Percentiles rank a stretch among this genome's conserved stretches.
phyloP scores from a whole-genome alignment of 2,329 filamentous ascomycete genomes.

The Colletotrichum shisoi region DNA sequence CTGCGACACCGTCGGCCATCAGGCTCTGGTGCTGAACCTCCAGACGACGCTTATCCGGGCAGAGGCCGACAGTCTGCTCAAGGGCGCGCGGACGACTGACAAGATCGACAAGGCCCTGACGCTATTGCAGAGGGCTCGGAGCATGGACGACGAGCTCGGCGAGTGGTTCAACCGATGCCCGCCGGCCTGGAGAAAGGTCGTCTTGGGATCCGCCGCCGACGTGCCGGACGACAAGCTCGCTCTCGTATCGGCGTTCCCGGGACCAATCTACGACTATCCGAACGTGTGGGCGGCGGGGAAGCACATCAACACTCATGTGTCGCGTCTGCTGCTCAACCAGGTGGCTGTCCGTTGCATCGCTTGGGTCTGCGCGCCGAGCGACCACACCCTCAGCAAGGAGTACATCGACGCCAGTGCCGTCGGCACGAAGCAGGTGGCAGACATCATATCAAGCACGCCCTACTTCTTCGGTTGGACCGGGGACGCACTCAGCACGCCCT shows the following conservation, averaged over 20 bases:
- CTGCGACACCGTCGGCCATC: conserved; percentile 41
- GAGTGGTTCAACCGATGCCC: conserved; percentile 42
- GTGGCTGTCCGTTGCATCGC: conserved; percentile 41
- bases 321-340: conserved; percentile 41
- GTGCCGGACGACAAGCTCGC: conserved; percentile 38
- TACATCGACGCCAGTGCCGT: conserved; percentile 40
- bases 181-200: conserved; percentile 39
- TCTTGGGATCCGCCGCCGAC: conserved; percentile 38
- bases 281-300: conserved; percentile 43
- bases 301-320: conserved; percentile 42
- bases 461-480: conserved; percentile 43
- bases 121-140: conserved; percentile 39
- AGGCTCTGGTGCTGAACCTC: conserved; percentile 42
- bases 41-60: conserved; percentile 43
- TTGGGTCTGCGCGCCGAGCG: conserved; percentile 42
- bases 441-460: conserved; percentile 41
- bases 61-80: conserved; percentile 42
- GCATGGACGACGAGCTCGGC: conserved; percentile 40
- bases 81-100: conserved; percentile 35
- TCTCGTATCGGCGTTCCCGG: conserved; percentile 39
- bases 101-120: conserved; percentile 42
- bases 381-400: conserved; percentile 41
- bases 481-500: conserved; percentile 41
- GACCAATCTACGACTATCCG: conserved; percentile 40
- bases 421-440: conserved; percentile 40